Evolutionary conservation across 2,329 filamentous ascomycete species (phyloP), one percentile per base, ranked within the genome.

Genomic region (Aspergillus sp.): DNA sequence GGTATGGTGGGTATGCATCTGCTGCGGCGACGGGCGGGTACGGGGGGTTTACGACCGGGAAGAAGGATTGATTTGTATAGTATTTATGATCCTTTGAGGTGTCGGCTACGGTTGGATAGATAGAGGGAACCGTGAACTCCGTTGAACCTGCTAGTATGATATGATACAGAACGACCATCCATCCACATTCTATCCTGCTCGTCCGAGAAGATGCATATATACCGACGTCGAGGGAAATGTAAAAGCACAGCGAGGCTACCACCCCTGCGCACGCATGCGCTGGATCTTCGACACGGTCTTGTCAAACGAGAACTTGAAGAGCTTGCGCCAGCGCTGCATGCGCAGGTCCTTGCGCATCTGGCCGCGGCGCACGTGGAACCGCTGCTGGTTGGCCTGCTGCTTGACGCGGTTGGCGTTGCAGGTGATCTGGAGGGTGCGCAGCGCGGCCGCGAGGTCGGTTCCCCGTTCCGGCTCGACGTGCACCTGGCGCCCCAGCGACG

Each of bases 191-290:
- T n/a, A 38, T n/a, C 34, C 14, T 38, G 13, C 11, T 38, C 25
- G 25, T 29, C 25, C 25, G 25, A 3, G 25, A 29, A 9, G 25
- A 38, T 38, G 16, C 40, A 42, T 42, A 10, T 42, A 42, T 42
- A n/a, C 40, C 40, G 11, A 19, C 40, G 4, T 17, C n/a, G 5
- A 38, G 7, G 14, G 16, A 3, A 10, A 6, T 38, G 32, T 14
- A 36, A 36, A 32, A 25, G 45, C 34, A 9, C 23, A 10, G 25
- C 9, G 25, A 29, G n/a, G n/a, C 57, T 68, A 78, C 76, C 76
- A 78, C 11, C 76, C 76, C 64, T 78, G 76, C 17, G 64, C 65
- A 58, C 71, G 71, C 74, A 78, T 75, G 49, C 67, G 67, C 59
- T 74, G 62, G 50, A 77, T 74, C 62, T 70, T 70, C 40, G 50